These are phyloP conservation scores for Aspergillus neotritici DNA, from an alignment of 2,329 filamentous ascomycete genomes.

Conservation along the genomic window DNA sequence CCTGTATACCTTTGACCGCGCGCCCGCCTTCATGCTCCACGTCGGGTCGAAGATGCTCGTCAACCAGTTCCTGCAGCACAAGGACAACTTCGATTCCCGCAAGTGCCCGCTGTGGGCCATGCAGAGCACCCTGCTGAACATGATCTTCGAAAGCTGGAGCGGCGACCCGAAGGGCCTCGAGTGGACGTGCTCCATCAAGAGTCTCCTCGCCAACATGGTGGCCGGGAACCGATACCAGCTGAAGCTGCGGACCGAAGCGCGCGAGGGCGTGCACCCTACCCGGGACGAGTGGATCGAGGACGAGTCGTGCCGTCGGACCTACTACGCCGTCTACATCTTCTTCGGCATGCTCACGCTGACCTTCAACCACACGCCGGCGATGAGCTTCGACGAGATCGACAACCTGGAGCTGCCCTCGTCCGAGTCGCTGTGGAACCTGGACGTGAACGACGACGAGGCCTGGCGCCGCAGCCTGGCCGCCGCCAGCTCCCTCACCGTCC, in stretches of 20 bases:
- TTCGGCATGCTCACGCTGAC: conserved; percentile 91
- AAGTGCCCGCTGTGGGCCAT: conserved; percentile 98
- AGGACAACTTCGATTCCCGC: conserved; percentile 96
- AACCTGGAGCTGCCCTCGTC: conserved; percentile 87
- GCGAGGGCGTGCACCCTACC: conserved; percentile 67
- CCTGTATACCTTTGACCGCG: conserved; percentile 93
- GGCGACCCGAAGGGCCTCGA: conserved; percentile 95
- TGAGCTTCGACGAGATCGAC: conserved; percentile 98
- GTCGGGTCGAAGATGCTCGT: conserved; percentile 96
- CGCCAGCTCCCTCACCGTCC: conserved; percentile 75
- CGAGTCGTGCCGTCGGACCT: conserved; percentile 91
- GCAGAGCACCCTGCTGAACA: conserved; percentile 94
- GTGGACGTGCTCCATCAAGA: conserved; percentile 99
- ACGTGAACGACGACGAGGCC: conserved; percentile 67
- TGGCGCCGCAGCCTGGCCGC: conserved; percentile 74
- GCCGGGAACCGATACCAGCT: conserved; percentile 94
- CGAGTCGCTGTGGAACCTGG: conserved; percentile 88
- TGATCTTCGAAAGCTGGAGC: conserved; percentile 99
- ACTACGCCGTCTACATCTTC: conserved; percentile 98
- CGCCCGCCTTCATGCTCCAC: conserved; percentile 94
- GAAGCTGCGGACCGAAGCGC: conserved; percentile 84
- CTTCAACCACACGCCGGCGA: conserved; percentile 96
- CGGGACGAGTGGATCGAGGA: conserved; percentile 94
- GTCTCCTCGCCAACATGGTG: conserved; percentile 96
- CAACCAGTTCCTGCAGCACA: conserved; percentile 94